Conservation (phyloP, 2,329 filamentous ascomycete species). For the Aspergillus ruber region DNA sequence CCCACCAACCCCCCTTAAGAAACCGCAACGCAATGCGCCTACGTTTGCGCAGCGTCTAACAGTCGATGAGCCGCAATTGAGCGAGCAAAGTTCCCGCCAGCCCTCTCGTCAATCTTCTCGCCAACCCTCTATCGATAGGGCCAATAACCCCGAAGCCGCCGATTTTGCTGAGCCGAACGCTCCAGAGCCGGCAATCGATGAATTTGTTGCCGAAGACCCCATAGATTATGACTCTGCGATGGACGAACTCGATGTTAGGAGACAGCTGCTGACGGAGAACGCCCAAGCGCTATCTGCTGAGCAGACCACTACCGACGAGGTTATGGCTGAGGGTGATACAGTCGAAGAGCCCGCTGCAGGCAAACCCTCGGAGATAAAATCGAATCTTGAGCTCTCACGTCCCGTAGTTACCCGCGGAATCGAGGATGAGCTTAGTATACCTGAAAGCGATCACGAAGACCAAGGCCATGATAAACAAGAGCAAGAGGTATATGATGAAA, state of each 20-base stretch:
- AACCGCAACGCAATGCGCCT: not conserved
- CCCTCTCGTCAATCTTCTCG: not conserved
- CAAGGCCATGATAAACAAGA: constrained; percentile 34
- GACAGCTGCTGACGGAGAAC: not conserved
- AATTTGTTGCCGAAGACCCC: not conserved
- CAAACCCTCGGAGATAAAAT: not conserved
- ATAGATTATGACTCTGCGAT: not conserved
- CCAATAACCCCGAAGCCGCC: not conserved
- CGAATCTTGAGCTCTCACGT: not conserved
- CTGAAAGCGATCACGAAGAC: constrained; percentile 1
- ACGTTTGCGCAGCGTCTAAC: not conserved
- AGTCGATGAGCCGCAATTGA: not conserved
- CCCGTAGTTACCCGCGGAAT: not conserved
- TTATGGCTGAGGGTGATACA: not conserved
- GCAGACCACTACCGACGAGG: not conserved
- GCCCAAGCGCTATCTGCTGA: not conserved
- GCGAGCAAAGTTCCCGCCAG: not conserved
- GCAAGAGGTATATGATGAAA: constrained; percentile 6
- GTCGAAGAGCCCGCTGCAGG: not conserved
- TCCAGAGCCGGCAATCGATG: not conserved
- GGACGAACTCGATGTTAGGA: not conserved
- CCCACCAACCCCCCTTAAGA: constrained; percentile 1
- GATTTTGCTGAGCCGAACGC: not conserved
- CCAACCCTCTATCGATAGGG: not conserved
- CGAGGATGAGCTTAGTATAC: not conserved